phyloP scores from a whole-genome alignment of 306 rosid genomes.

The Pterocarpus macrocarpus region DNA sequence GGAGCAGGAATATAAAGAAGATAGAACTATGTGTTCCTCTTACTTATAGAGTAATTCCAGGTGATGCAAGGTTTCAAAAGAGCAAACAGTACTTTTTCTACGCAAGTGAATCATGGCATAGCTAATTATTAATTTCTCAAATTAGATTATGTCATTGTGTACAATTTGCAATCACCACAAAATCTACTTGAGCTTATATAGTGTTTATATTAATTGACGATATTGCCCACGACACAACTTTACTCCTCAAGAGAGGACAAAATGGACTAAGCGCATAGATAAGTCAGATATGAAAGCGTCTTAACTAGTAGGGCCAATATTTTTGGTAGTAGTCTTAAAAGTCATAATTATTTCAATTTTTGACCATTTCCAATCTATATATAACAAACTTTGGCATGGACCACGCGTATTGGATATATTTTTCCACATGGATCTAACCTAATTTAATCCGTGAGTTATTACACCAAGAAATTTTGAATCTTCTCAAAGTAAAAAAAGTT shows the following conservation, averaged over 20 bases:
- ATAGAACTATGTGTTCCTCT: not conserved
- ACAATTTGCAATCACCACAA: not conserved
- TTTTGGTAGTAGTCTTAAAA: not conserved
- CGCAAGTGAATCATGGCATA: not conserved
- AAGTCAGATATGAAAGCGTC: not conserved
- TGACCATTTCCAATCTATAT: not conserved
- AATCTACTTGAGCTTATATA: not conserved
- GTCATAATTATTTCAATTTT: not conserved
- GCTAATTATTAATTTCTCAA: not conserved
- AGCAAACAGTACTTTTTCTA: not conserved
- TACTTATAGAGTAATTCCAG: not conserved
- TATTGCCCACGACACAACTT: not conserved
- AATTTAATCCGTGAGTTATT: not conserved
- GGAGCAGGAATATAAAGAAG: not conserved
- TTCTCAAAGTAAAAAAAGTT: too few species aligned
- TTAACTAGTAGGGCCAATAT: not conserved
- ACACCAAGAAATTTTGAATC: too few species aligned
- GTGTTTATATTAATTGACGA: not conserved
- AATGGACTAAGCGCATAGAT: not conserved
- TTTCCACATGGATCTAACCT: not conserved
- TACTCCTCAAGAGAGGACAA: not conserved
- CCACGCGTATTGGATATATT: not conserved
- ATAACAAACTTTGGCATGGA: not conserved
- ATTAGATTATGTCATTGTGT: not conserved
- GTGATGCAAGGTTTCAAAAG: too few species aligned